Evolutionary conservation across 2,329 filamentous ascomycete species (phyloP).

Genomic region (Sporothrix euskadiensis): DNA sequence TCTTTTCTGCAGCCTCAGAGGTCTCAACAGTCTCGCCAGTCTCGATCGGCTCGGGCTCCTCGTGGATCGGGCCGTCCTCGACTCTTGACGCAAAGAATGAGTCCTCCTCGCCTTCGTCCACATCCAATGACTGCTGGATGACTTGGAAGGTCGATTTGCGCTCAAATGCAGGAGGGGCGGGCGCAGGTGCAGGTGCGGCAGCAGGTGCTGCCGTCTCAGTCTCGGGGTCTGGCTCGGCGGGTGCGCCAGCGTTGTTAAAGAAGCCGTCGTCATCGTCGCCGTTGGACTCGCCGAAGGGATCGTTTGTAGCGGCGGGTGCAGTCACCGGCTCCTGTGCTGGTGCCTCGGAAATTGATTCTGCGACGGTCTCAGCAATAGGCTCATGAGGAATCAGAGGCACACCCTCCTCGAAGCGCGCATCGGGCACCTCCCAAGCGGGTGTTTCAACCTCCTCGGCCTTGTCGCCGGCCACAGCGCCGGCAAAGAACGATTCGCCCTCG

Average conservation of each 20-base stretch:
- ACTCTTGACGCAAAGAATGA: conserved; percentile 29
- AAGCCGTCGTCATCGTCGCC: conserved; percentile 64
- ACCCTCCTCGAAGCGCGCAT: conserved; percentile 69
- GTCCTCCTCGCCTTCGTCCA: conserved; percentile 24
- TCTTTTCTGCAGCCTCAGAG: conserved; percentile 26
- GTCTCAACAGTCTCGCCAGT: background rate
- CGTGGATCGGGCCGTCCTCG: conserved; percentile 28
- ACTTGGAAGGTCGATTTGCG: conserved; percentile 52
- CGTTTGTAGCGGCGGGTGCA: conserved; percentile 19
- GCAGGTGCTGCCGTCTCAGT: conserved; percentile 32
- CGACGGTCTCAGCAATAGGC: background rate
- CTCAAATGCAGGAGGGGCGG: conserved; percentile 19
- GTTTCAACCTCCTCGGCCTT: conserved; percentile 45
- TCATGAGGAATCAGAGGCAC: conserved; percentile 57
- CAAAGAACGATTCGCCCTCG: conserved; percentile 25
- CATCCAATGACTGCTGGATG: conserved; percentile 53
- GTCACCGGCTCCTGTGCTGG: conserved; percentile 29
- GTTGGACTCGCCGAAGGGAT: conserved; percentile 46
- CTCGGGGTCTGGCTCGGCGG: conserved; percentile 31
- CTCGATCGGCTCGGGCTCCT: conserved; percentile 23
- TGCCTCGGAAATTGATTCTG: background rate
- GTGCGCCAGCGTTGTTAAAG: conserved; percentile 54
- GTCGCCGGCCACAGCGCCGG: conserved; percentile 43
- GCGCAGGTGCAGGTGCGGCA: background rate
- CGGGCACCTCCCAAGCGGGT: conserved; percentile 48